Evolutionary conservation across 345 rosid species (phyloP).

Genomic region (Syzygium aqueum): DNA sequence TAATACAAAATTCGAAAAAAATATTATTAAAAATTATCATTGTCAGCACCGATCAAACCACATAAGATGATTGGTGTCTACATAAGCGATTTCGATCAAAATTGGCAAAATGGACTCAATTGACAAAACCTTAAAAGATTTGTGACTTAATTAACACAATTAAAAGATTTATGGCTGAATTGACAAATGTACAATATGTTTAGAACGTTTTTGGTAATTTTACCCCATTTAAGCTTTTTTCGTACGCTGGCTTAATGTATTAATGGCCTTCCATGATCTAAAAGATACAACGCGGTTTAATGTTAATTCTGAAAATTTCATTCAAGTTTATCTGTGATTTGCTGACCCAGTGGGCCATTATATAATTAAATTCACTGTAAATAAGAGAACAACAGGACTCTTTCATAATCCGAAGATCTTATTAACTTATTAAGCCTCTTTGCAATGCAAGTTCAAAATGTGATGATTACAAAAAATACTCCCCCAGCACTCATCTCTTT

Average conservation of each 20-base stretch:
- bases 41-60: too few species aligned
- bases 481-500: background rate
- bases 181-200: too few species aligned
- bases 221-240: background rate
- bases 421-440: background rate
- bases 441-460: background rate
- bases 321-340: background rate
- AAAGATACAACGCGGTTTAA: too few species aligned
- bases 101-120: too few species aligned
- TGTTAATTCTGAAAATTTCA: background rate
- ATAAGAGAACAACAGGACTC: background rate
- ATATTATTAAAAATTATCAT: too few species aligned
- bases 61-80: too few species aligned
- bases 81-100: too few species aligned
- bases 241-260: accelerated
- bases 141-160: too few species aligned
- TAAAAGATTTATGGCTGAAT: too few species aligned
- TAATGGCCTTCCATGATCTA: background rate
- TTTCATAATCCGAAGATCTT: background rate
- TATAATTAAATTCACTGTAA: background rate
- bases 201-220: too few species aligned
- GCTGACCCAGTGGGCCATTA: background rate
- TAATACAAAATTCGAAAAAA: too few species aligned
- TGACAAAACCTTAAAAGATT: too few species aligned
- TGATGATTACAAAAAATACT: background rate